A percentile compares a stretch with the other conserved stretches of the same genome.
Evolutionary conservation across 1,284 basidiomycete species (phyloP).

Genomic region (Trichosporon sp.): DNA sequence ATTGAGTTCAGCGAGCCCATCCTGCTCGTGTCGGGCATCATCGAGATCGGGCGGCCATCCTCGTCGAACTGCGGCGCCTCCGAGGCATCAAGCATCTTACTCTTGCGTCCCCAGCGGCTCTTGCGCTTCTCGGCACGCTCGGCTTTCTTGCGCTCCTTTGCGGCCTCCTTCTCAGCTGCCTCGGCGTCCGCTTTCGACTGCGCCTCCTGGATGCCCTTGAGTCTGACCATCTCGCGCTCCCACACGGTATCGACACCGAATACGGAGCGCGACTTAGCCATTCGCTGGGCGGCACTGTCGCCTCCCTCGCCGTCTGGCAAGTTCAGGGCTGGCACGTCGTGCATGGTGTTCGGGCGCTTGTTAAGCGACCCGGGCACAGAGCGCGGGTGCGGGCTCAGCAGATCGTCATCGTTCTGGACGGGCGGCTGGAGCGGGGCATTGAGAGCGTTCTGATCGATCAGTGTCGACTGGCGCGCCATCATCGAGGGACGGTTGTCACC

Average conservation of each 20-base stretch:
- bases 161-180: constrained; percentile 22
- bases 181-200: constrained; percentile 36
- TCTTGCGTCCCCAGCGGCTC: constrained; percentile 22
- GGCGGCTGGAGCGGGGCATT: not conserved
- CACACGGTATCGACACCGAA: constrained; percentile 55
- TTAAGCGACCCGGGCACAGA: not conserved
- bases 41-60: not conserved
- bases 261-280: constrained; percentile 47
- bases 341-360: constrained; percentile 4
- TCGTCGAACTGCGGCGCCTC: constrained; percentile 8
- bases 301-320: constrained; percentile 22
- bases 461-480: constrained; percentile 45
- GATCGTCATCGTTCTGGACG: constrained; percentile 13
- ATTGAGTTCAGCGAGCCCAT: constrained; percentile 2
- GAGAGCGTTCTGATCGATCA: constrained; percentile 26
- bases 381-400: not conserved
- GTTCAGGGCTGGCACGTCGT: constrained; percentile 23
- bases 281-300: constrained; percentile 24
- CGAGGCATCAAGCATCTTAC: constrained; percentile 9
- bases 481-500: constrained; percentile 55
- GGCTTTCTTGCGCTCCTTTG: constrained; percentile 25
- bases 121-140: constrained; percentile 25
- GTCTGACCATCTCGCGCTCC: constrained; percentile 54
- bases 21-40: not conserved
- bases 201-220: constrained; percentile 43